phyloP scores from a whole-genome alignment of 1,284 basidiomycete genomes.

The Volvariella volvacea region DNA sequence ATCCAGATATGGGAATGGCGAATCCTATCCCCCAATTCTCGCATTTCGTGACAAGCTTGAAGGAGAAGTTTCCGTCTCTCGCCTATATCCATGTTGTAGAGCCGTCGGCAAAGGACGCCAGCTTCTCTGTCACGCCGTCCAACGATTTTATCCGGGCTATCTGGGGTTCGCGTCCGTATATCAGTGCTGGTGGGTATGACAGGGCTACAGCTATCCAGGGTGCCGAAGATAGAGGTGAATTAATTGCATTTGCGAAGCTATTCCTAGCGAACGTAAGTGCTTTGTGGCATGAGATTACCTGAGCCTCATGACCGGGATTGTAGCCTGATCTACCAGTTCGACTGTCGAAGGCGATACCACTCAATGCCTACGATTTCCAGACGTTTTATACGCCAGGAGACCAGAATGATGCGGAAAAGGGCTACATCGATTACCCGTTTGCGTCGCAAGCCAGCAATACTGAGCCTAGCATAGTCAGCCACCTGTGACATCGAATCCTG shows the following conservation, averaged over 20 bases:
- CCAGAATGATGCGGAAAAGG: constrained; percentile 1
- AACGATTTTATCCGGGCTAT: constrained; percentile 25
- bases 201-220: constrained; percentile 7
- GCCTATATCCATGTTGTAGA: constrained; percentile 57
- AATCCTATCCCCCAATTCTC: constrained; percentile 40
- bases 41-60: constrained; percentile 26
- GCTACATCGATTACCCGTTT: constrained; percentile 4
- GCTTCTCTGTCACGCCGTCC: constrained; percentile 1
- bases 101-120: constrained; percentile 14
- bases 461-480: no score
- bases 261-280: constrained; percentile 35
- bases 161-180: constrained; percentile 19
- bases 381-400: neutral
- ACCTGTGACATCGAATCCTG: no score
- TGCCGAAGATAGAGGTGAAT: constrained; percentile 14
- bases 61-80: constrained; percentile 32
- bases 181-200: constrained; percentile 2
- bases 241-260: constrained; percentile 36
- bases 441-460: no score
- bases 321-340: neutral
- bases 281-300: neutral
- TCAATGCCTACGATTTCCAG: neutral
- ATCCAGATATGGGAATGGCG: constrained; percentile 30
- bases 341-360: neutral
- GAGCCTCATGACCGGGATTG: neutral